Conservation (phyloP, 2,329 filamentous ascomycete species). For the Phialocephala sp. region DNA sequence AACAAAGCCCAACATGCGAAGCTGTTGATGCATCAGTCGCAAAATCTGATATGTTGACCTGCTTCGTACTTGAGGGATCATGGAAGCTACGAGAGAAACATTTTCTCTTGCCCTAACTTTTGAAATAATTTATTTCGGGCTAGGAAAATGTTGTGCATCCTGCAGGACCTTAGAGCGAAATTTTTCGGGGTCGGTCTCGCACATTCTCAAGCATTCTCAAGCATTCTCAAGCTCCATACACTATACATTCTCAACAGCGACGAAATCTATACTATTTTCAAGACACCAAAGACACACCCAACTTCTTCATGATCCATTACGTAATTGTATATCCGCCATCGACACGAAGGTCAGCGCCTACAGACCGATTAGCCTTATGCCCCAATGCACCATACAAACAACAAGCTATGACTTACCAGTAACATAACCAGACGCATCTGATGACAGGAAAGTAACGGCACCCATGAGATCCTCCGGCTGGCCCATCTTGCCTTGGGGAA, state of each 20-base stretch:
- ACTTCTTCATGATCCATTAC: slow-evolving; percentile 45
- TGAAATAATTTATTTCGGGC: no score
- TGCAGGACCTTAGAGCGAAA: no score
- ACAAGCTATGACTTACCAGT: slow-evolving; percentile 50
- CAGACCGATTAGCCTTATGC: not conserved
- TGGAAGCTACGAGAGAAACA: no score
- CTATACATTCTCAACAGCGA: slow-evolving; percentile 6
- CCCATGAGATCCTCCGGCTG: slow-evolving; percentile 91
- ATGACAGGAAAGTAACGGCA: slow-evolving; percentile 73
- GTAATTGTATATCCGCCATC: slow-evolving; percentile 85
- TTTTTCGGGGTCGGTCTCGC: no score
- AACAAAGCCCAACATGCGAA: no score
- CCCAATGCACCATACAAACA: not conserved
- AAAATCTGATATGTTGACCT: no score
- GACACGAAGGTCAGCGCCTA: slow-evolving; percentile 54
- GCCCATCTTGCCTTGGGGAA: slow-evolving; percentile 93
- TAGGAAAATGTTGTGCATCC: no score
- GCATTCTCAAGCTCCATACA: not conserved
- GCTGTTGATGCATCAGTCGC: no score
- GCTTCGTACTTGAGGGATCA: no score
- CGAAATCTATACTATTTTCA: not conserved
- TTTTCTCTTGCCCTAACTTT: no score
- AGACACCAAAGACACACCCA: not conserved
- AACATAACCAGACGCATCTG: slow-evolving; percentile 63
- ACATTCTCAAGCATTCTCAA: no score